phyloP scores from a whole-genome alignment of 2,329 filamentous ascomycete species.

The Septoria petroselini region DNA sequence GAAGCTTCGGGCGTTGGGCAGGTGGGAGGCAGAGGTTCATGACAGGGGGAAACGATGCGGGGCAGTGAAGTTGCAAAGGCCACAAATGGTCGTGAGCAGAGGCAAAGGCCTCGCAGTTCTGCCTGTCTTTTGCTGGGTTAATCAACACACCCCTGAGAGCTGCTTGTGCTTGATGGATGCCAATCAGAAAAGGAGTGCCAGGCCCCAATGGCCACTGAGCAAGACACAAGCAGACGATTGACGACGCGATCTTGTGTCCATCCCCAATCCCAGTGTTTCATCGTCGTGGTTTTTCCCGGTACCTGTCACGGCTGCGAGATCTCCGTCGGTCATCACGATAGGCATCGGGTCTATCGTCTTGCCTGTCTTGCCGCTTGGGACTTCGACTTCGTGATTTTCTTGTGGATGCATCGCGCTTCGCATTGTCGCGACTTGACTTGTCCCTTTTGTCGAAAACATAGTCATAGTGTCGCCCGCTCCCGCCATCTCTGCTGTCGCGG shows the following conservation, averaged over 20 bases:
- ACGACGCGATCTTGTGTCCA: too few species aligned
- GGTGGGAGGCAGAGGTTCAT: too few species aligned
- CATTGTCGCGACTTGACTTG: constrained; percentile 18
- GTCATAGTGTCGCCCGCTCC: constrained; percentile 57
- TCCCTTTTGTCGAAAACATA: constrained; percentile 75
- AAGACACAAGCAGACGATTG: too few species aligned
- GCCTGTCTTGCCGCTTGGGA: constrained; percentile 29
- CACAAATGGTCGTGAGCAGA: too few species aligned
- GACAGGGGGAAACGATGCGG: too few species aligned
- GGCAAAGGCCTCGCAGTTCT: not conserved
- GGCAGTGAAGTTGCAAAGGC: not conserved
- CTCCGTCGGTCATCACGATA: constrained; percentile 23
- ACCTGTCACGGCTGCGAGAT: constrained; percentile 22
- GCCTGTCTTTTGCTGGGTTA: too few species aligned
- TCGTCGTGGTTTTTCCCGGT: constrained; percentile 14
- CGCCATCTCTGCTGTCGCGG: constrained; percentile 46
- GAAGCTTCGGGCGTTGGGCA: too few species aligned
- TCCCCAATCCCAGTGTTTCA: not conserved
- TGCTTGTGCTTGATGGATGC: not conserved
- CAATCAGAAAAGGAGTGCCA: too few species aligned
- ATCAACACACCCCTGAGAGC: not conserved
- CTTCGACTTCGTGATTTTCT: constrained; percentile 33
- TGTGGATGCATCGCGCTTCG: constrained; percentile 13
- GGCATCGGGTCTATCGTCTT: constrained; percentile 21
- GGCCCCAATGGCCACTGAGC: too few species aligned